These are phyloP conservation scores for Mycena metata DNA, from an alignment of 768 basidiomycete genomes.

Conservation along the genomic window DNA sequence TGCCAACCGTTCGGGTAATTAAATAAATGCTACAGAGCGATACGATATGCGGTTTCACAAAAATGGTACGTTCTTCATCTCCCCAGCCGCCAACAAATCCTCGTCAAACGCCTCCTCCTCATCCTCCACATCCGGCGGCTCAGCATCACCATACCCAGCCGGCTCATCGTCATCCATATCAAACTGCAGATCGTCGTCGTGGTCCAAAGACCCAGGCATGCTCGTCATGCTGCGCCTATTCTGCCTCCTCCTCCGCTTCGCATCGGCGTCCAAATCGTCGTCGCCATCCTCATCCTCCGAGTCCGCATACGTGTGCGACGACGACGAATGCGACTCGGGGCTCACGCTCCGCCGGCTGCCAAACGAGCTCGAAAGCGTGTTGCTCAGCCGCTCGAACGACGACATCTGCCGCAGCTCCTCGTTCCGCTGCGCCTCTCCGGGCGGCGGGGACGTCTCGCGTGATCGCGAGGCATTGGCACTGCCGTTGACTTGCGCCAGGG, in stretches of 20 bases:
- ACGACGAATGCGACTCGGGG: constrained; percentile 67
- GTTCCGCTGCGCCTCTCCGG: constrained; percentile 50
- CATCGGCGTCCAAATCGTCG: constrained; percentile 56
- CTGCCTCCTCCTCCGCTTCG: constrained; percentile 49
- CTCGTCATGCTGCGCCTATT: constrained; percentile 75
- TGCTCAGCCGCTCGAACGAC: constrained; percentile 80
- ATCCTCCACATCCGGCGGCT: constrained; percentile 57
- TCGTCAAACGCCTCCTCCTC: constrained; percentile 64
- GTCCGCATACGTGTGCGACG: constrained; percentile 62
- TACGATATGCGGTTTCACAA: constrained; percentile 32
- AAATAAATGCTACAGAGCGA: constrained; percentile 27
- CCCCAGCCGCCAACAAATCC: constrained; percentile 82
- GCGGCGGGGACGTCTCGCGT: constrained; percentile 49
- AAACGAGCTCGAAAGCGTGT: constrained; percentile 54
- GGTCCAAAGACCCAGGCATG: constrained; percentile 87
- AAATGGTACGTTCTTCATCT: constrained; percentile 85
- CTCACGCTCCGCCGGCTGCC: constrained; percentile 60
- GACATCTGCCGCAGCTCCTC: constrained; percentile 77
- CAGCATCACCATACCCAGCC: constrained; percentile 49
- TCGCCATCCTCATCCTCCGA: constrained; percentile 71
- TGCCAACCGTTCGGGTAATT: too few relatives aligned
- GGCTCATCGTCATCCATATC: constrained; percentile 62
- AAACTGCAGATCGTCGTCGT: constrained; percentile 61
- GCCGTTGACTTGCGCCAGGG: constrained; percentile 32
- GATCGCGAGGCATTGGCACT: constrained; percentile 11